Percentiles rank a stretch among this genome's conserved stretches.
Evolutionary conservation across 352 stramenopile species (phyloP).

Genomic region (Hyaloperonospora arabidopsidis): DNA sequence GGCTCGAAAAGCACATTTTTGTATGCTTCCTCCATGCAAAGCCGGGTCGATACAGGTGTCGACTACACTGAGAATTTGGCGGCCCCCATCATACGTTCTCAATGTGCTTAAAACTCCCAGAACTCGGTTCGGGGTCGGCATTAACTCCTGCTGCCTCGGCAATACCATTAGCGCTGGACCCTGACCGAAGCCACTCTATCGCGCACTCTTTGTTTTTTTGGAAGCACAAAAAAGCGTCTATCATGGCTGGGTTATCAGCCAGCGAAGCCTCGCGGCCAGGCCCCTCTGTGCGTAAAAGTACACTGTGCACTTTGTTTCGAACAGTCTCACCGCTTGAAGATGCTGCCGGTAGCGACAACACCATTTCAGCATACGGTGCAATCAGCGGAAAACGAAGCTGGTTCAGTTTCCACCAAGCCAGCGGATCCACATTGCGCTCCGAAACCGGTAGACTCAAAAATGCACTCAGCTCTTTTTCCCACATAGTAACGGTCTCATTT

Average conservation of each 20-base stretch:
- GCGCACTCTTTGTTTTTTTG: constrained; percentile 76
- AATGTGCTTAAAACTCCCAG: constrained; percentile 58
- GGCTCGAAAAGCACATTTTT: neutral
- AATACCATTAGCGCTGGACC: constrained; percentile 21
- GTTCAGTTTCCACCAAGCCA: constrained; percentile 73
- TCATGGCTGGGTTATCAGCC: constrained; percentile 39
- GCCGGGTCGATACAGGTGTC: constrained; percentile 9
- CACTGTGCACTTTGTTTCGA: constrained; percentile 37
- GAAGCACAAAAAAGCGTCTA: constrained; percentile 75
- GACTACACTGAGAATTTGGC: constrained; percentile 1
- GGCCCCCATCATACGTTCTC: constrained; percentile 47
- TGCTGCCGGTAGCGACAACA: constrained; percentile 58
- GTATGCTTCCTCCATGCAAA: constrained; percentile 13
- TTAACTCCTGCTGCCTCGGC: constrained; percentile 18
- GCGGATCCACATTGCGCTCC: constrained; percentile 64
- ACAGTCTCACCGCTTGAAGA: constrained; percentile 54
- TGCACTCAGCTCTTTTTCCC: constrained; percentile 66
- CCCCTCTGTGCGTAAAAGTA: constrained; percentile 54
- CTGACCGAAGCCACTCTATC: constrained; percentile 67
- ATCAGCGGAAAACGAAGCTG: constrained; percentile 73
- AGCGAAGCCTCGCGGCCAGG: constrained; percentile 34
- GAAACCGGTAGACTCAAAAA: constrained; percentile 68
- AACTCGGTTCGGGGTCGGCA: constrained; percentile 29
- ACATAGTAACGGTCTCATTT: constrained; percentile 52
- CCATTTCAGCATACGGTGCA: constrained; percentile 64